These are phyloP conservation scores for Microascus cirrosus DNA, from an alignment of 2,329 filamentous ascomycete species.

Conservation along the genomic window DNA sequence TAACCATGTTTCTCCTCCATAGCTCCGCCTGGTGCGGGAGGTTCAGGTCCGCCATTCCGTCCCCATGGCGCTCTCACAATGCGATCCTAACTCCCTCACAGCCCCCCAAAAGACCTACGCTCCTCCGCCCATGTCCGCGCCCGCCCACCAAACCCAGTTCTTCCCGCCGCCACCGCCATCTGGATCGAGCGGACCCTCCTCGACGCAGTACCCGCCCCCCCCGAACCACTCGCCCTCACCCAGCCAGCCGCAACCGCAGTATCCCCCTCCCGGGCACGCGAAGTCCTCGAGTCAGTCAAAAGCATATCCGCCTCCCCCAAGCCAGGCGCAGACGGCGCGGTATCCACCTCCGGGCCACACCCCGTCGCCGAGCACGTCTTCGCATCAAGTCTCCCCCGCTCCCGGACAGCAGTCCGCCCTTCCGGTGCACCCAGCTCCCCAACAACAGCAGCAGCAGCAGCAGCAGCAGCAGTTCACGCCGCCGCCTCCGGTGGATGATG, in stretches of 20 bases:
- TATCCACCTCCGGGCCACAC: not conserved
- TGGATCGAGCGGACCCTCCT: slow-evolving; percentile 16
- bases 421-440: slow-evolving; percentile 5
- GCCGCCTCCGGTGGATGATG: not conserved
- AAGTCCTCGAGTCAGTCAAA: not conserved
- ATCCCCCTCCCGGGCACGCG: slow-evolving; percentile 9
- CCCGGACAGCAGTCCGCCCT: slow-evolving; percentile 9
- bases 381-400: slow-evolving; percentile 8
- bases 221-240: slow-evolving; percentile 14
- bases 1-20: slow-evolving; percentile 10
- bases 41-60: slow-evolving; percentile 11
- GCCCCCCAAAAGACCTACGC: slow-evolving; percentile 9
- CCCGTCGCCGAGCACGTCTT: slow-evolving; percentile 11
- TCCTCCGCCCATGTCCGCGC: slow-evolving; percentile 26
- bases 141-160: slow-evolving; percentile 31
- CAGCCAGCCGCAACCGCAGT: slow-evolving; percentile 11
- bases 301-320: not conserved
- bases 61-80: not conserved
- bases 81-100: slow-evolving; percentile 2
- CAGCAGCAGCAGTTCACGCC: not conserved
- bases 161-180: slow-evolving; percentile 27
- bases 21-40: slow-evolving; percentile 29
- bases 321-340: not conserved
- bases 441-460: slow-evolving; percentile 6
- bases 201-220: slow-evolving; percentile 17